These are phyloP conservation scores for Parietaria judaica DNA, from an alignment of 306 rosid genomes.

Conservation along the genomic window DNA sequence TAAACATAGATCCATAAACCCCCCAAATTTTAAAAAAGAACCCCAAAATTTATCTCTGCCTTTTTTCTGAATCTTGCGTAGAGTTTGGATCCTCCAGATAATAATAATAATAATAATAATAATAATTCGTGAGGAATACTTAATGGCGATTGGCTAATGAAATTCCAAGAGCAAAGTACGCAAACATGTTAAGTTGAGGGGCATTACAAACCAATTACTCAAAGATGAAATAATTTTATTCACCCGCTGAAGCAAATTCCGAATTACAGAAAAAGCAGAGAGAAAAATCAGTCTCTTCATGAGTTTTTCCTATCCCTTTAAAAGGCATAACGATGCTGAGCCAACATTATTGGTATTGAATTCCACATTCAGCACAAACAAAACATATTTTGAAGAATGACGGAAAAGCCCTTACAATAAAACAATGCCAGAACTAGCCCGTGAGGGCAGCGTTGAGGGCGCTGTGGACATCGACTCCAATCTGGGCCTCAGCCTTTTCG, in stretches of 20 bases:
- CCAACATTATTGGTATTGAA: slow-evolving; percentile 24
- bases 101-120: too few relatives aligned
- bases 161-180: too few relatives aligned
- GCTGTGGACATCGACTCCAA: slow-evolving; percentile 86
- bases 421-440: slow-evolving; percentile 36
- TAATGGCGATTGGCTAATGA: too few relatives aligned
- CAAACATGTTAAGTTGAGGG: too few relatives aligned
- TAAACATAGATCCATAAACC: slow-evolving; percentile 14
- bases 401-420: slow-evolving; percentile 13
- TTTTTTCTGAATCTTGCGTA: too few relatives aligned
- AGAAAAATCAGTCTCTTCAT: not conserved
- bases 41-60: slow-evolving; percentile 5
- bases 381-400: slow-evolving; percentile 27
- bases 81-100: slow-evolving; percentile 67
- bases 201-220: too few relatives aligned
- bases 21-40: slow-evolving; percentile 8
- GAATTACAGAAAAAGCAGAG: not conserved
- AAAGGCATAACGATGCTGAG: not conserved
- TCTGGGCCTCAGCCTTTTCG: slow-evolving; percentile 99
- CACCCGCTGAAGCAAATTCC: not conserved
- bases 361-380: slow-evolving; percentile 36
- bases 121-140: too few relatives aligned
- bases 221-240: too few relatives aligned
- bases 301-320: not conserved
- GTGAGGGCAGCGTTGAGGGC: slow-evolving; percentile 74